Percentiles rank a stretch among this genome's conserved stretches.
These are phyloP conservation scores for Melanomma pulvis-pyrius DNA, from an alignment of 495 filamentous ascomycete species.

Conservation along the genomic window DNA sequence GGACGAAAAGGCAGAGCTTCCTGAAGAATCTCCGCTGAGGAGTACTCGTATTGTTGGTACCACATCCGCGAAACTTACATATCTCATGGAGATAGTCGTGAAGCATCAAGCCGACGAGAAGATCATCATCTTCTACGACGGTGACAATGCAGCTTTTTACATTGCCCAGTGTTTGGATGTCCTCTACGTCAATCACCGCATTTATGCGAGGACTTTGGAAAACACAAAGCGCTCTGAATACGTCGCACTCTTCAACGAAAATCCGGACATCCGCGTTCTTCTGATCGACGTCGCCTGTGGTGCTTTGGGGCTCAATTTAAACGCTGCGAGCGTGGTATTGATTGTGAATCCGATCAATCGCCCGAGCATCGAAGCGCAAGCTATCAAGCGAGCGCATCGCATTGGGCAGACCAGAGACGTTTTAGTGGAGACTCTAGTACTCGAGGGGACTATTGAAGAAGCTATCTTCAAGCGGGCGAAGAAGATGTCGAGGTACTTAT, in stretches of 20 bases:
- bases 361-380: constrained; percentile 84
- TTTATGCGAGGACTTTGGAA: constrained; percentile 75
- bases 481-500: constrained; percentile 72
- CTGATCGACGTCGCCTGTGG: constrained; percentile 90
- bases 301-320: constrained; percentile 83
- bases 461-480: constrained; percentile 73
- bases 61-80: constrained; percentile 83
- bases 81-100: constrained; percentile 73
- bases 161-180: constrained; percentile 76
- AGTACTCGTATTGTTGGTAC: constrained; percentile 72
- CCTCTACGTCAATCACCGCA: constrained; percentile 47
- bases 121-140: constrained; percentile 91
- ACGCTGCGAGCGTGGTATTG: constrained; percentile 80
- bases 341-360: constrained; percentile 90
- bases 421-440: constrained; percentile 78
- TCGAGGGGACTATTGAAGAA: constrained; percentile 80
- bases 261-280: constrained; percentile 66
- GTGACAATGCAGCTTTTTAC: constrained; percentile 71
- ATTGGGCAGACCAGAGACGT: constrained; percentile 84
- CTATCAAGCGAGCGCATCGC: constrained; percentile 85
- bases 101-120: constrained; percentile 72
- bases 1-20: constrained; percentile 38
- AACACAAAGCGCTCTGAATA: constrained; percentile 66
- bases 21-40: constrained; percentile 57
- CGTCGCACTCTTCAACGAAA: constrained; percentile 74